A percentile compares a stretch with the other conserved stretches of the same genome.
phyloP scores from a whole-genome alignment of 2,329 filamentous ascomycete genomes.

The Myrmaecium sp. region DNA sequence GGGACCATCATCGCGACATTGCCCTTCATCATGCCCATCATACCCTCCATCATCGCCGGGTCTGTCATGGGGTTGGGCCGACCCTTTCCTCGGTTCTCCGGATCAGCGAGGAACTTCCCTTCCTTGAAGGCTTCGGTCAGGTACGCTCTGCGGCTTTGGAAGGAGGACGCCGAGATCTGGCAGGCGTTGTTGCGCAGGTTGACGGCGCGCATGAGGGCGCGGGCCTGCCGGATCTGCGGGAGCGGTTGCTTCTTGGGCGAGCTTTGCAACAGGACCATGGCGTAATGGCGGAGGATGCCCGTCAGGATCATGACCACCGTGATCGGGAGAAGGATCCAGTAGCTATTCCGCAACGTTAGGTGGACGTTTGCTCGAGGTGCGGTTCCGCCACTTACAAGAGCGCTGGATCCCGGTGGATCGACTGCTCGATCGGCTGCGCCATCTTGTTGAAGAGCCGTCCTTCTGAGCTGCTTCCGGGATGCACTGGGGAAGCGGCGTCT shows the following conservation, averaged over 20 bases:
- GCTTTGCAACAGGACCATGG: slow-evolving; percentile 73
- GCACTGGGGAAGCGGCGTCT: slow-evolving; percentile 7
- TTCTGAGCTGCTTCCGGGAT: slow-evolving; percentile 5
- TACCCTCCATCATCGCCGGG: slow-evolving; percentile 93
- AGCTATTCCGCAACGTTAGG: slow-evolving; percentile 38
- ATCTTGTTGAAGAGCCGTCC: slow-evolving; percentile 41
- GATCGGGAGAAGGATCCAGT: slow-evolving; percentile 97
- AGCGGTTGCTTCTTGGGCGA: slow-evolving; percentile 69
- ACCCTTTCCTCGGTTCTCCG: slow-evolving; percentile 69
- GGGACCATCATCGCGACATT: slow-evolving; percentile 99
- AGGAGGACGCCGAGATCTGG: slow-evolving; percentile 60
- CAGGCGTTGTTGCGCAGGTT: slow-evolving; percentile 70
- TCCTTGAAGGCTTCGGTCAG: slow-evolving; percentile 69
- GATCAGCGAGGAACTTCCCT: slow-evolving; percentile 78
- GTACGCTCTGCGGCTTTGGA: slow-evolving; percentile 63
- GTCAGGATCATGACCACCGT: slow-evolving; percentile 96
- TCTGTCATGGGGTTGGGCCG: slow-evolving; percentile 90
- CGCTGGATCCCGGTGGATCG: slow-evolving; percentile 96
- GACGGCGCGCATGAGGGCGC: slow-evolving; percentile 67
- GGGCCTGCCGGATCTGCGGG: slow-evolving; percentile 65
- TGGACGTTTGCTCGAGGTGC: neutral
- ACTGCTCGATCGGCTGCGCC: slow-evolving; percentile 76
- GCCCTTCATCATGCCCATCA: slow-evolving; percentile 99
- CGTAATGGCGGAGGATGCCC: slow-evolving; percentile 90
- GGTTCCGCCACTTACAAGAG: slow-evolving; percentile 55